Evolutionary conservation across 345 rosid species (phyloP), one percentile per base, ranked within the genome.

Genomic region (Eucalyptus globulus): DNA sequence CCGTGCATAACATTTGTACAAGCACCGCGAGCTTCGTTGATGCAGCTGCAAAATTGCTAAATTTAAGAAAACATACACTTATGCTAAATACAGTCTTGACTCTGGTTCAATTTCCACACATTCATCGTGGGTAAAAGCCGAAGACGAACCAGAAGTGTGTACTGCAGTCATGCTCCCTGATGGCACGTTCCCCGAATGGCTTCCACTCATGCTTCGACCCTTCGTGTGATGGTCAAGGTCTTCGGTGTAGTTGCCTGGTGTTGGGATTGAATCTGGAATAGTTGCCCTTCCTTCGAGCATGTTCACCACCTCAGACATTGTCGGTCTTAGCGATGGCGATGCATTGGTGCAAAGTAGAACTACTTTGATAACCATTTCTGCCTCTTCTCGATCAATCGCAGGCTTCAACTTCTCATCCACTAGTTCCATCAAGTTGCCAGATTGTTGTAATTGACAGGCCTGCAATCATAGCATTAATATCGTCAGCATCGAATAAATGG

Each of bases 281-380:
- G 67, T 34, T 13, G 88, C 87, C 69, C 89, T 88, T n/a, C 91
- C 91, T 87, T 91, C 91, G 7, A 92, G 91, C 90, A 92, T 91
- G 24, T 65, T 90, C 60, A 92, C 91, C n/a, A 88, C 93, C 80
- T 88, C 90, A 17, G 93, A 88, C 91, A 91, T 92, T 3, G 90
- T 81, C 3, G 93, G 93, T 86, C 93, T 88, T 3, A 87, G 34
- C 1, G 91, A 80, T 31, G 92, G 91, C 5, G 91, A 87, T 69
- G 90, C 89, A 50, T 90, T 90, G 9, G 89, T 89, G 89, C 93
- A 91, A 43, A 92, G 60, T 26, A 90, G 62, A 16, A 89, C 91
- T 62, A 90, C 89, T 89, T 88, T 90, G 29, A 89, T 14, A 86
- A 91, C 65, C 19, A 16, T 89, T 86, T 89, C 90, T 11, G 80